These are phyloP conservation scores for Podospora pseudopauciseta DNA, from an alignment of 495 filamentous ascomycete species.

Conservation along the genomic window DNA sequence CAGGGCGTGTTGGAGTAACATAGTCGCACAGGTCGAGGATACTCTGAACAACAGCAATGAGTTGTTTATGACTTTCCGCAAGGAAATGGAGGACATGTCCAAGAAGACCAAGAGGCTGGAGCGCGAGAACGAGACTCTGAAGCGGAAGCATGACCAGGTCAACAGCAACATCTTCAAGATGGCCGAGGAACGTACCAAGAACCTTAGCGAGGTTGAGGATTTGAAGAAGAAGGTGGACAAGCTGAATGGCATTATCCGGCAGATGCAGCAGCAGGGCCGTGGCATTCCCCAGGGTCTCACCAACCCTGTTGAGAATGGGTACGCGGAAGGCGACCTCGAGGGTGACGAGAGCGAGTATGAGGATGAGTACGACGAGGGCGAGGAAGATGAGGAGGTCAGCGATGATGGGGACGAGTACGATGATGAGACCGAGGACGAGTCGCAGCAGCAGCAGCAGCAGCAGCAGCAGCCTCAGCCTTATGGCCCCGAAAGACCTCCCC, in stretches of 20 bases:
- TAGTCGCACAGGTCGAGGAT: slow-evolving; percentile 76
- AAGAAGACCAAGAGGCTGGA: slow-evolving; percentile 98
- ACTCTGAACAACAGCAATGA: slow-evolving; percentile 99
- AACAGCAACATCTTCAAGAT: slow-evolving; percentile 96
- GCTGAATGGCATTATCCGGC: slow-evolving; percentile 85
- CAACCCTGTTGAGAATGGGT: slow-evolving; percentile 53
- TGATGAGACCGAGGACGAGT: slow-evolving; percentile 60
- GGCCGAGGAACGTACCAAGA: slow-evolving; percentile 88
- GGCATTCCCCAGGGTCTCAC: slow-evolving; percentile 58
- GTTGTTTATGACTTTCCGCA: slow-evolving; percentile 94
- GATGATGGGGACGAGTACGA: slow-evolving; percentile 58
- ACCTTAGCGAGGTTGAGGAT: slow-evolving; percentile 73
- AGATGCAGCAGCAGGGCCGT: slow-evolving; percentile 89
- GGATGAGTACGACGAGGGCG: slow-evolving; percentile 59
- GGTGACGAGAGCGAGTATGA: slow-evolving; percentile 76
- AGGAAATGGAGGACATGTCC: slow-evolving; percentile 99
- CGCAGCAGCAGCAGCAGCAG: slow-evolving; percentile 45
- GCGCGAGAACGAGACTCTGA: slow-evolving; percentile 89
- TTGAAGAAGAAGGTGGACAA: slow-evolving; percentile 87
- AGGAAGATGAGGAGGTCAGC: slow-evolving; percentile 47
- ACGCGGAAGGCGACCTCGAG: slow-evolving; percentile 49
- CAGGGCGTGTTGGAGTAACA: slow-evolving; percentile 5
- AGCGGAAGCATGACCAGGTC: slow-evolving; percentile 87
- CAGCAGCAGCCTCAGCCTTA: slow-evolving; percentile 50
- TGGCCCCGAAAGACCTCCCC: slow-evolving; percentile 55